Evolutionary conservation across 1,284 basidiomycete species (phyloP).

Genomic region (Naganishia cerealis): DNA sequence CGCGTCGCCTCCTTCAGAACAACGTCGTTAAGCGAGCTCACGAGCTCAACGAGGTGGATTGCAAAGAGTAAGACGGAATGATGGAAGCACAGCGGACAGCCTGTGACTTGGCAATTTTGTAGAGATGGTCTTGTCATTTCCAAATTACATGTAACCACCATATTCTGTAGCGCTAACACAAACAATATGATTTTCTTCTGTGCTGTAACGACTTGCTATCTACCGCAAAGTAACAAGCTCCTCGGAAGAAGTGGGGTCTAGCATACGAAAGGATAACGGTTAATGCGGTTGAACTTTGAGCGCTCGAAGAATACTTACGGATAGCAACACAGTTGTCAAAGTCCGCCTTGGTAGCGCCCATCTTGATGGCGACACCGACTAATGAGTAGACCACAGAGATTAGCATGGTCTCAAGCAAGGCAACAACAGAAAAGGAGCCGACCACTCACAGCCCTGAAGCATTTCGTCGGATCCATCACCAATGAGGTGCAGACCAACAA

Average conservation of each 20-base stretch:
- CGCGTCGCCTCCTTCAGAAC: conserved; percentile 35
- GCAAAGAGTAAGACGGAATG: not conserved
- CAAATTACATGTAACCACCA: not conserved
- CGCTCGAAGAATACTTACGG: conserved; percentile 52
- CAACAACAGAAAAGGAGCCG: not conserved
- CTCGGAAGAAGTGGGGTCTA: conserved; percentile 53
- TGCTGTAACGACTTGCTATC: not conserved
- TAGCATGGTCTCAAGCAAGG: not conserved
- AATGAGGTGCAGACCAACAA: conserved; percentile 92
- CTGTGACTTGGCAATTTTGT: not conserved
- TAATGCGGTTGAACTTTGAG: not conserved
- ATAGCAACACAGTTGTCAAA: conserved; percentile 88
- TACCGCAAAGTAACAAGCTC: conserved; percentile 53
- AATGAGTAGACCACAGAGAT: not conserved
- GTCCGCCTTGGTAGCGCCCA: conserved; percentile 83
- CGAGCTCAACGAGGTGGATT: conserved; percentile 46
- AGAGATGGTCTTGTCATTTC: not conserved
- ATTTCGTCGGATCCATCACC: conserved; percentile 87
- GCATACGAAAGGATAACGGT: not conserved
- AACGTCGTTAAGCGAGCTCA: conserved; percentile 47
- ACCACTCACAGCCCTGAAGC: conserved; percentile 71
- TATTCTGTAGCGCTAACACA: not conserved
- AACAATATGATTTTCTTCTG: too few relatives aligned
- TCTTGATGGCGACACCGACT: conserved; percentile 88
- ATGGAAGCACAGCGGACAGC: not conserved